phyloP scores from a whole-genome alignment of 2,329 filamentous ascomycete genomes.

The Phyllachora maydis region DNA sequence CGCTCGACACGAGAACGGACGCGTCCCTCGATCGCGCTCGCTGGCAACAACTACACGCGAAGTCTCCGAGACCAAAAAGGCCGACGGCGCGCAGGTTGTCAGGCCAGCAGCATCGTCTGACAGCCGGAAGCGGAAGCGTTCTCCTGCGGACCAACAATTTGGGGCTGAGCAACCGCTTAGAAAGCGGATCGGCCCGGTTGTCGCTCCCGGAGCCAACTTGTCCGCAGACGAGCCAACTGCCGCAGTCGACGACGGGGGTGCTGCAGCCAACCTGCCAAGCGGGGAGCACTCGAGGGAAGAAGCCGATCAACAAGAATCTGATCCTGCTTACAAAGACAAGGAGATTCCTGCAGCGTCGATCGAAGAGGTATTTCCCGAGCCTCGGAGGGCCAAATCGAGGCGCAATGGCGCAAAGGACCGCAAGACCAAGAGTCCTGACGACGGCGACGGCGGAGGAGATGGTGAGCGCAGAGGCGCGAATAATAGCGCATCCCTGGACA shows the following conservation, averaged over 20 bases:
- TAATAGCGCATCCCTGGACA: conserved; percentile 2
- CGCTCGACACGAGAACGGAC: conserved; percentile 8
- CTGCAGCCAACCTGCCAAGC: conserved; percentile 15
- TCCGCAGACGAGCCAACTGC: conserved; percentile 11
- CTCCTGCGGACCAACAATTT: conserved; percentile 19
- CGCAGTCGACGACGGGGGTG: conserved; percentile 15
- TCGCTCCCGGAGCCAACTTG: conserved; percentile 14
- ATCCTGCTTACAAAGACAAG: conserved; percentile 17
- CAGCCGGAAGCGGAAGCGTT: conserved; percentile 29
- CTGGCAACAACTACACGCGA: conserved; percentile 6
- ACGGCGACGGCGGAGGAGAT: conserved; percentile 4
- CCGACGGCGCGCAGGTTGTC: conserved; percentile 4
- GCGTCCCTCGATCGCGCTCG: conserved; percentile 6
- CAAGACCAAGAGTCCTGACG: conserved; percentile 14
- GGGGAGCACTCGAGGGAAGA: conserved; percentile 22
- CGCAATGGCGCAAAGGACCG: conserved; percentile 16
- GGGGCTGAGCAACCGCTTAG: conserved; percentile 25
- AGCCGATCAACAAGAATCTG: conserved; percentile 21
- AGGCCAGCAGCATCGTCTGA: conserved; percentile 12
- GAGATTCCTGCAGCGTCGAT: conserved; percentile 12
- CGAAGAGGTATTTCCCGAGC: conserved; percentile 8
- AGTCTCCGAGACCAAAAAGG: conserved; percentile 13
- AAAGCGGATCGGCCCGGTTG: conserved; percentile 31
- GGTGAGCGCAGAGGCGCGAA: conserved; percentile 6
- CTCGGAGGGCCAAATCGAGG: conserved; percentile 8